Base-by-base conservation (phyloP, 2,329 filamentous ascomycete genomes). In the Lachnellula willkommii region DNA sequence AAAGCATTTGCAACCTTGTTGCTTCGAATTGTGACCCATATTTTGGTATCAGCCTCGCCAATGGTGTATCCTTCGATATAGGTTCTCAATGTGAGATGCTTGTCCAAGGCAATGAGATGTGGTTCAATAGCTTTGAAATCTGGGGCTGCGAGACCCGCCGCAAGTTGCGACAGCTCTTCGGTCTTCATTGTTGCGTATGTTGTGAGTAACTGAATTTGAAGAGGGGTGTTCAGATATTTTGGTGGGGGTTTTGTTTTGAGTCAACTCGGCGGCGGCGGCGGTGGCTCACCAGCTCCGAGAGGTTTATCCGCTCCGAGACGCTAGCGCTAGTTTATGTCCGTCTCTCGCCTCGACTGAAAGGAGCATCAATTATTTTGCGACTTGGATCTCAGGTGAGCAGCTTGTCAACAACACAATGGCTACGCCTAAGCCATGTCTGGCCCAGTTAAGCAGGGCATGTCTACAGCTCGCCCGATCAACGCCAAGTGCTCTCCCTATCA, bases 121-220 rank as follows among this genome's bases (percentile, higher is more conserved):
- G 83, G 81, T 69, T 94, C 89, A 62, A 92, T 84, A 56, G 86
- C 78, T 75, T 94, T 95, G 76, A 95, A 94, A 73, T 96, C 90
- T 53, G 81, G 74, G 40, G 77, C 78, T 57, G 74, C 72, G 58
- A 84, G 74, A 64, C 75, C 75, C 66, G 72, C 72, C 58, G 78
- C 74, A 50, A 84, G 71, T 54, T 76, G 71, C 58, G 77, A 72
- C 62, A 84, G 74, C 70, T 83, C 79, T 65, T 80, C 77, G 62
- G 73, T 69, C 74, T 83, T 82, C 81, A 84, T 83, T 53, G 65
- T 77, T 62, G 7, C 37, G 51, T 54, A 52, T 62, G 51, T 53
- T 58, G 52, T 62, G 39, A 55, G 47, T 58, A 43, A 47, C 37
- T 55, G 17, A 39, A 54, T 28, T 42, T 47, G 7, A 46, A 52